A percentile compares a stretch with the other conserved stretches of the same genome.
phyloP scores from a whole-genome alignment of 2,329 filamentous ascomycete genomes.

The Hypomyces perniciosus region DNA sequence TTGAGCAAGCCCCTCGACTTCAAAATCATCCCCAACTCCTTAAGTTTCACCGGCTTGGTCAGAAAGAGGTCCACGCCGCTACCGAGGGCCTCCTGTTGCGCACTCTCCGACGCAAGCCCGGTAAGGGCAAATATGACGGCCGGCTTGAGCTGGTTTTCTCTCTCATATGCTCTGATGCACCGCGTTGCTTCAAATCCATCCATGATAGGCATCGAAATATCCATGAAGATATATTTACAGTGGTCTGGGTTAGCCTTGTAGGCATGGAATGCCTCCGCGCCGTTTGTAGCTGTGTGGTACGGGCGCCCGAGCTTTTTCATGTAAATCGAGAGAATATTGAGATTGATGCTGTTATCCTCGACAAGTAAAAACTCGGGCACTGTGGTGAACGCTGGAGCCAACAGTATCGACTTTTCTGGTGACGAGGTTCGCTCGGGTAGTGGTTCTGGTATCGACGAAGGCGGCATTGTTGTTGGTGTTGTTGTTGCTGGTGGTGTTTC shows the following conservation, averaged over 20 bases:
- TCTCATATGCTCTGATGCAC: constrained; percentile 45
- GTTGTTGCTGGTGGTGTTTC: constrained; percentile 1
- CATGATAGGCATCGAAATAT: constrained; percentile 54
- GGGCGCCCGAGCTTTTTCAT: constrained; percentile 28
- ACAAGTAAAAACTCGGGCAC: constrained; percentile 12
- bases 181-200: constrained; percentile 46
- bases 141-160: constrained; percentile 33
- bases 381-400: not conserved
- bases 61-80: constrained; percentile 50
- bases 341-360: constrained; percentile 13
- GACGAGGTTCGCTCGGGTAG: not conserved
- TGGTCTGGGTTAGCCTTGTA: constrained; percentile 20
- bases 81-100: constrained; percentile 46
- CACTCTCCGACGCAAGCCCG: constrained; percentile 43
- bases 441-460: not conserved
- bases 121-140: constrained; percentile 47
- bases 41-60: constrained; percentile 46
- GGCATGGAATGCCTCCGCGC: constrained; percentile 27
- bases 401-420: not conserved
- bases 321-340: constrained; percentile 23
- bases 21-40: constrained; percentile 26
- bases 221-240: constrained; percentile 34
- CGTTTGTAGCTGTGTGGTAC: constrained; percentile 28
- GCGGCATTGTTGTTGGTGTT: not conserved
- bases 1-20: constrained; percentile 9